Evolutionary conservation across 1,284 basidiomycete species (phyloP).

Genomic region (Ganoderma lingzhi): DNA sequence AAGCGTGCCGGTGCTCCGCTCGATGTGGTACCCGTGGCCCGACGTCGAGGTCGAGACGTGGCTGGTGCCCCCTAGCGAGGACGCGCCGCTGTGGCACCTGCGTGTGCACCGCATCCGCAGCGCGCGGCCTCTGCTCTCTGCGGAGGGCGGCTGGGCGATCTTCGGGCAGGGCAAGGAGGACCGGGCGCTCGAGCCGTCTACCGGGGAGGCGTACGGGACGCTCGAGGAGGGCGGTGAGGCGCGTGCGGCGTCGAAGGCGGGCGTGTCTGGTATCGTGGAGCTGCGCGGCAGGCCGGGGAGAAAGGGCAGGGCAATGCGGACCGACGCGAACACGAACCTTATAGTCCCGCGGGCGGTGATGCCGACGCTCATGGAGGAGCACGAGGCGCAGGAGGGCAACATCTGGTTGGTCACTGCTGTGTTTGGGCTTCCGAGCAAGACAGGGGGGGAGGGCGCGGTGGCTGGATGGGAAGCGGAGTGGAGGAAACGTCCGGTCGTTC

Average conservation of each 20-base stretch:
- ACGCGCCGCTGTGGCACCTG: slow-evolving; percentile 72
- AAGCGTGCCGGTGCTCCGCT: slow-evolving; percentile 57
- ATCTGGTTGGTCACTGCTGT: slow-evolving; percentile 75
- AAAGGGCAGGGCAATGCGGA: slow-evolving; percentile 62
- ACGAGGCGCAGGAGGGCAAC: slow-evolving; percentile 49
- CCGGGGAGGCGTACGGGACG: slow-evolving; percentile 55
- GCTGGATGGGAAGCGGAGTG: slow-evolving; percentile 62
- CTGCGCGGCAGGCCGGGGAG: slow-evolving; percentile 45
- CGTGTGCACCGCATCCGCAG: slow-evolving; percentile 71
- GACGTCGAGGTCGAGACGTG: slow-evolving; percentile 80
- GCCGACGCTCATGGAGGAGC: slow-evolving; percentile 65
- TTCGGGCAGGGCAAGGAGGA: slow-evolving; percentile 74
- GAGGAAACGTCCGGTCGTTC: slow-evolving; percentile 60
- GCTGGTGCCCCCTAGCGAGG: slow-evolving; percentile 68
- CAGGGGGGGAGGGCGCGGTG: slow-evolving; percentile 48
- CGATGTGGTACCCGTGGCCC: slow-evolving; percentile 79
- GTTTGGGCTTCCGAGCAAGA: slow-evolving; percentile 65
- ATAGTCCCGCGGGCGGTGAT: slow-evolving; percentile 74
- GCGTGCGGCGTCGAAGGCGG: slow-evolving; percentile 66
- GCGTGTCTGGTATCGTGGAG: slow-evolving; percentile 70
- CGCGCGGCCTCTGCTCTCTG: slow-evolving; percentile 57
- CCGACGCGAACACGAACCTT: slow-evolving; percentile 79
- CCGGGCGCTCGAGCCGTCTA: slow-evolving; percentile 59
- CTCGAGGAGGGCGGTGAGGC: slow-evolving; percentile 52
- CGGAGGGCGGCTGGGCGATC: slow-evolving; percentile 78